Base-by-base conservation (phyloP, 2,329 filamentous ascomycete species). In the Seiridium unicorne region DNA sequence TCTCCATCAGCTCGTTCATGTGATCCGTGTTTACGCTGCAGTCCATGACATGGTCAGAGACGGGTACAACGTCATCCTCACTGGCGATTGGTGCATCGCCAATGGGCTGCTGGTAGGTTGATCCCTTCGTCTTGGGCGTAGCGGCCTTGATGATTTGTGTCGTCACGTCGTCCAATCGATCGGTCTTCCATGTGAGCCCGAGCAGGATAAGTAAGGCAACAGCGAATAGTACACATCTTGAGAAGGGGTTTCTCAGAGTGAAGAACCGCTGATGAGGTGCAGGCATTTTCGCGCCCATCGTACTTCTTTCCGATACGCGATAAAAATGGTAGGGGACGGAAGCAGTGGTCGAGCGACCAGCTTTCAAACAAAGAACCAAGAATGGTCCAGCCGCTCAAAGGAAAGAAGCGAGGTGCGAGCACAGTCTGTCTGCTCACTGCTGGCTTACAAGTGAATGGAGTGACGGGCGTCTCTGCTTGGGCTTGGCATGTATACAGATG, bases 231-330 rank as follows among this genome's bases (percentile, higher is more conserved):
- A 82, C 69, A 55, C 76, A 79, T 71, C 78, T 74, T 47, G 74
- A 73, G 59, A 82, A 76, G 3, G 80, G 77, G 64, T 79, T 81
- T 63, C 81, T 76, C 79, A 82, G 81, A 64, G 70, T 81, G 72
- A 80, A 73, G 63, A 79, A 73, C 64, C 74, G 69, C 53, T 73
- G 79, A 64, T 77, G 73, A 60, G 77, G 66, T 60, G 72, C 68
- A 38, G 74, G 69, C 62, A 78, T 67, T 65, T 70, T 76, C 58
- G 72, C 73, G 70, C 76, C 77, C 76, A 79, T 72, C 59, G 67
- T 72, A 60, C 58, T 66, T 38, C 31, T 53, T 35, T 32, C 55
- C 40, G 32, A 31, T 26, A n/a, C 31, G 7, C 42, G 36, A 36
- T 11, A 5, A 40, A 18, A 32, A 55, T 49, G 60, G 58, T 2